Base-by-base conservation (phyloP, 108 stramenopile species). In the Seminavis robusta region DNA sequence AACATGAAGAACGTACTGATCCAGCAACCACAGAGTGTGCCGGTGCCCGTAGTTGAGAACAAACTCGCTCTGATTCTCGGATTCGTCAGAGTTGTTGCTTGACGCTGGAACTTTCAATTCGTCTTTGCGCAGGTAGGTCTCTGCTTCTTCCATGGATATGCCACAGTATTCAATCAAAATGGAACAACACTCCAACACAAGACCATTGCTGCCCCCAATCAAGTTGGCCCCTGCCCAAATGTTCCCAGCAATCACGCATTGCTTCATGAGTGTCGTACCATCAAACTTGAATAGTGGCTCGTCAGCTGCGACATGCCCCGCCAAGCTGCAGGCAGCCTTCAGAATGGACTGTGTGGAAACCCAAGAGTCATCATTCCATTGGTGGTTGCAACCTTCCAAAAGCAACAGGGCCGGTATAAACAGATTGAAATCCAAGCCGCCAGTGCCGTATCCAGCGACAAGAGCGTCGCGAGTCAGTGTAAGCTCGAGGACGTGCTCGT, bases 361-460 rank as follows among this genome's bases (percentile, higher is more conserved):
- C 48, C 48, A 38, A 25, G 17, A 20, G 5, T 61, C 45, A 13
- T 73, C 66, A 43, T 56, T 68, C 83, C 87, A 88, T 32, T 67
- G 45, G 29, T 29, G 34, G 17, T 65, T 42, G 21, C 77, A 76
- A 15, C 36, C 13, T 33, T 64, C 36, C 16, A 92, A 54, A 30
- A 84, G 33, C 9, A 92, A 67, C 13, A 92, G 47, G 9, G 76
- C 74, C 28, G 84, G 69, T 42, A 92, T 80, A 55, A 87, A 30
- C 15, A 92, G 54, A 43, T 92, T 83, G 69, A 76, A 85, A 59
- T 92, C 91, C 48, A 89, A 34, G 1, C 87, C 79, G 33, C 69
- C 72, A 44, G 47, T 62, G 25, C 47, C 60, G 2, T 50, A 47
- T 7, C 56, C 16, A 24, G 74, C 28, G 23, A 48, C 46, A n/a